Evolutionary conservation across 768 basidiomycete species (phyloP), one percentile per base, ranked within the genome.

Genomic region (Coprinellus micaceus): DNA sequence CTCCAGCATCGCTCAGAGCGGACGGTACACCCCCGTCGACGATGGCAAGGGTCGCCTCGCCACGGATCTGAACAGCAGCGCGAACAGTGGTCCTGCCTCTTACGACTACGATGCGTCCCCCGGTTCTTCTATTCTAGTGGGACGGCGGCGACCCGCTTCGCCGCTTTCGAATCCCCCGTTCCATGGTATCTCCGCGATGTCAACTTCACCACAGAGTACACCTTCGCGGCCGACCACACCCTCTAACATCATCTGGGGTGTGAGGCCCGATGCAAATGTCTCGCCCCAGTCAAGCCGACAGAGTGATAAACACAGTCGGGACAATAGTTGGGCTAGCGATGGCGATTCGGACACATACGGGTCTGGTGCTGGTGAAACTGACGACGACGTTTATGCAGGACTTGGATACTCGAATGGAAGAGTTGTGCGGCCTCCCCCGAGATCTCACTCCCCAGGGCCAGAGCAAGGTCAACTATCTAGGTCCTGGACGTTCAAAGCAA

Each of bases 181-280:
- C 33, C 56, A 57, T 22, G n/a, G 43, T n/a, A 24, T 56, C 12
- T 15, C 53, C 6, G 28, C 53, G 11, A 17, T 22, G 17, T 45
- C 50, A 28, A 22, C 50, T 4, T 46, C 51, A 7, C 13, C 13
- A 12, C 28, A 36, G 13, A 15, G 26, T 7, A 43, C 56, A 9
- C 51, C 51, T 44, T 88, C 89, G 25, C 82, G 84, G 28, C 85
- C 86, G 29, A 70, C 73, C 26, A 82, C 81, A 10, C 89, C 89
- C 33, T 91, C 90, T 1, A 89, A 87, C 66, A 78, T 89, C 52
- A 81, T 82, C n/a, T 91, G 89, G 89, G 82, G 71, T 60, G 66
- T 63, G 67, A 71, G 63, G 54, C 44, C 61, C 24, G 65, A 65
- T 50, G 55, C 54, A 56, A 56, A 36, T 48, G 52, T 57, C 19